Conservation (phyloP, 441 rosid genomes). For the Croton laevigatus region DNA sequence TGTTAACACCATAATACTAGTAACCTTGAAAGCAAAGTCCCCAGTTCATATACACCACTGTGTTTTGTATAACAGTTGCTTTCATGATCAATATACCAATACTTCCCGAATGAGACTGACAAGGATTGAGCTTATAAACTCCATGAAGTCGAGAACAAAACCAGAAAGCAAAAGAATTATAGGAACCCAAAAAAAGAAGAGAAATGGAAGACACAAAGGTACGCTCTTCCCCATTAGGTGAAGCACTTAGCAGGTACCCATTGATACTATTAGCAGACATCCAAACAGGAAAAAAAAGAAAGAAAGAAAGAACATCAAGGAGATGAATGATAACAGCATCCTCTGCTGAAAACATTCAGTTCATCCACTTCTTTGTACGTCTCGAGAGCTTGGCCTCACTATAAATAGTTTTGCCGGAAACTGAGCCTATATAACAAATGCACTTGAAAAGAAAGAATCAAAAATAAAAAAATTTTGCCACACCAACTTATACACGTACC, state of each 20-base stretch:
- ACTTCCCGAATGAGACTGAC: no score
- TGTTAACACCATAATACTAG: no score
- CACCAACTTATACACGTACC: conserved; percentile 21
- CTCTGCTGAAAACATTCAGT: not conserved
- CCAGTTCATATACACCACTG: no score
- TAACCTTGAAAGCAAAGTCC: no score
- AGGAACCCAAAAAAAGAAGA: not conserved
- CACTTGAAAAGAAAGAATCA: not conserved
- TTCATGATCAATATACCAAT: no score
- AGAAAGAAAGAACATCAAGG: not conserved
- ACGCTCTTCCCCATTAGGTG: not conserved
- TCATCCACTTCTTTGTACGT: not conserved
- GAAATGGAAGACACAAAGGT: not conserved
- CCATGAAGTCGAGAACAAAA: conserved; percentile 9
- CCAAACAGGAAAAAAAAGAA: not conserved
- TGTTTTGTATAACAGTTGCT: no score
- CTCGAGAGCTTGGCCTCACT: no score
- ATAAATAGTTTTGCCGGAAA: no score
- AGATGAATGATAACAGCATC: not conserved
- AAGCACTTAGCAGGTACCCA: conserved; percentile 1
- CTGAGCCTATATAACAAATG: not conserved
- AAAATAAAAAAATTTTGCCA: not conserved
- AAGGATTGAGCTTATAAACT: not conserved
- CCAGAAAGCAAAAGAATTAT: not conserved
- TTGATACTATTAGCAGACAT: conserved; percentile 13